Percentiles rank a stretch among this genome's conserved stretches.
Evolutionary conservation across 2,329 filamentous ascomycete species (phyloP).

Genomic region (Aspergillus fructus): DNA sequence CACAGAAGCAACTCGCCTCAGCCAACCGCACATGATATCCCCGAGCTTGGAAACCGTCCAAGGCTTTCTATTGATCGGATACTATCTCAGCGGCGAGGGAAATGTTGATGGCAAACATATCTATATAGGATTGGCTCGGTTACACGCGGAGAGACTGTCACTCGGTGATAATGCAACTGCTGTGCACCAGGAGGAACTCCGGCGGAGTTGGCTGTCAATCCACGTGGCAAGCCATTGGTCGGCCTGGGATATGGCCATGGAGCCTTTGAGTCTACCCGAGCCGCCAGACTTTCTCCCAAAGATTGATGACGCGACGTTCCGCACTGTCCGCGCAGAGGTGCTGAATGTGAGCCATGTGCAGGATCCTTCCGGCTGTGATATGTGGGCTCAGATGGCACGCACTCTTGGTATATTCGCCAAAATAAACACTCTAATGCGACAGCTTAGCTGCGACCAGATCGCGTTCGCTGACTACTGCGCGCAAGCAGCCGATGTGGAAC

Average conservation of each 20-base stretch:
- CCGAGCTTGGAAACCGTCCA: constrained; percentile 22
- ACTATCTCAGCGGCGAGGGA: constrained; percentile 22
- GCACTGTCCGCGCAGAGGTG: constrained; percentile 9
- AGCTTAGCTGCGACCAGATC: constrained; percentile 17
- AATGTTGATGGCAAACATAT: constrained; percentile 20
- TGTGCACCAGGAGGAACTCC: constrained; percentile 16
- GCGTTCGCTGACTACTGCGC: constrained; percentile 17
- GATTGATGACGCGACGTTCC: constrained; percentile 23
- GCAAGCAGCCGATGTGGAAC: constrained; percentile 12
- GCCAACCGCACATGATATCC: constrained; percentile 13
- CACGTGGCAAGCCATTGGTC: constrained; percentile 22
- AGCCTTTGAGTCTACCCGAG: constrained; percentile 10
- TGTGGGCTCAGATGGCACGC: constrained; percentile 24
- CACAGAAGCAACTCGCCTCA: constrained; percentile 13
- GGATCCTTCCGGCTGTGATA: constrained; percentile 12
- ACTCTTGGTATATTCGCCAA: constrained; percentile 20
- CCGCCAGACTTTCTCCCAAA: constrained; percentile 4
- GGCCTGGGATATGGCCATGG: constrained; percentile 20
- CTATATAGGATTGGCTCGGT: constrained; percentile 20
- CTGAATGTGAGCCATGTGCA: not conserved
- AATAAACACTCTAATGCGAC: constrained; percentile 16
- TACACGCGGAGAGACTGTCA: constrained; percentile 21
- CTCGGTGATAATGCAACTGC: not conserved
- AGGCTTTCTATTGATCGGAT: constrained; percentile 18
- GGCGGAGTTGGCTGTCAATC: constrained; percentile 22